phyloP scores from a whole-genome alignment of 371 early-diverging fungal species.

The Syncephalastrum contaminatum region DNA sequence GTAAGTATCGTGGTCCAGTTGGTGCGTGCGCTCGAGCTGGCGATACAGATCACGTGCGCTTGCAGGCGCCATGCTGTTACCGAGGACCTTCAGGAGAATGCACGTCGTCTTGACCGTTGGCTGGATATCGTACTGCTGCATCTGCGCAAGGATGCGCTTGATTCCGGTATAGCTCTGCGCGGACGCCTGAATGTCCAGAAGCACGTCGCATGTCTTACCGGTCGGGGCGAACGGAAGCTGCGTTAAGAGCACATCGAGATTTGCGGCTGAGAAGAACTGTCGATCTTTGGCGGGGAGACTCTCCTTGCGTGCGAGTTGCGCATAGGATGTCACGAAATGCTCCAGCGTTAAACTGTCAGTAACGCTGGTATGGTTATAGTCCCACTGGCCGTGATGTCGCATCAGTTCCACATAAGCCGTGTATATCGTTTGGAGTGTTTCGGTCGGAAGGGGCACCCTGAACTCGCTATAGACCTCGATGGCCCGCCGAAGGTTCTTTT shows the following conservation, averaged over 20 bases:
- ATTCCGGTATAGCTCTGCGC: slow-evolving; percentile 6
- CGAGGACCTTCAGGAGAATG: background rate
- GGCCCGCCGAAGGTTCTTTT: slow-evolving; percentile 1
- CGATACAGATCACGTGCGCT: slow-evolving; percentile 4
- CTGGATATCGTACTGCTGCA: slow-evolving; percentile 13
- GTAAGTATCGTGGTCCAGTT: slow-evolving; percentile 18
- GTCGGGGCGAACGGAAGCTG: slow-evolving; percentile 5
- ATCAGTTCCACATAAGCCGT: background rate
- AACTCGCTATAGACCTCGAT: slow-evolving; percentile 8
- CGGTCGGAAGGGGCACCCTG: slow-evolving; percentile 7
- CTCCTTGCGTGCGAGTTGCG: slow-evolving; percentile 3
- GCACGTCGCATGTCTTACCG: slow-evolving; percentile 4
- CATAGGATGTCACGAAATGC: background rate
- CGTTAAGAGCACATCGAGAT: slow-evolving; percentile 4
- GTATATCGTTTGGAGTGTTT: background rate
- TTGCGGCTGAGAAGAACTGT: slow-evolving; percentile 8
- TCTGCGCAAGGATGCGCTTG: slow-evolving; percentile 1
- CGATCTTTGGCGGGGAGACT: slow-evolving; percentile 1
- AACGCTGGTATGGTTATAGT: background rate
- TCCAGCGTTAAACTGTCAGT: background rate
- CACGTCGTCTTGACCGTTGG: slow-evolving; percentile 9
- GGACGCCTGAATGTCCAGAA: slow-evolving; percentile 5
- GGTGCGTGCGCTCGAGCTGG: slow-evolving; percentile 2
- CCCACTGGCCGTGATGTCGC: background rate
- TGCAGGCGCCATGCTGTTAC: slow-evolving; percentile 4